Conservation (phyloP, 2,329 filamentous ascomycete genomes). For the Alternaria sp. region DNA sequence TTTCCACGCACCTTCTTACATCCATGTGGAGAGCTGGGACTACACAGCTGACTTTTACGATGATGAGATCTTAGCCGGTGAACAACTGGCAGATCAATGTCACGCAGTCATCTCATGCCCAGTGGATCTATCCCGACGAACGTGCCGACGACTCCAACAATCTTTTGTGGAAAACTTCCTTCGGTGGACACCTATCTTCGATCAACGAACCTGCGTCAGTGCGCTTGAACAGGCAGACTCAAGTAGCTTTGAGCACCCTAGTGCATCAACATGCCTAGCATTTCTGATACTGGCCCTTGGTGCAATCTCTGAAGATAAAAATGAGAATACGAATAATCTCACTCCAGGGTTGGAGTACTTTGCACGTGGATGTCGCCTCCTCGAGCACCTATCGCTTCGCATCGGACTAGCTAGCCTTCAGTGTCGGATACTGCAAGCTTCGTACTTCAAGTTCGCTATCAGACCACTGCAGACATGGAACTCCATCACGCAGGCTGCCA, state of each 20-base stretch:
- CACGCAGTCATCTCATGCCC: slow-evolving; percentile 19
- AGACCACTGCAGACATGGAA: slow-evolving; percentile 35
- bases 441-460: slow-evolving; percentile 35
- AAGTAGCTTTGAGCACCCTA: slow-evolving; percentile 12
- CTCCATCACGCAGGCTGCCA: slow-evolving; percentile 26
- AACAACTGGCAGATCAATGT: slow-evolving; percentile 31
- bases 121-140: slow-evolving; percentile 26
- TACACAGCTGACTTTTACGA: slow-evolving; percentile 38
- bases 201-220: slow-evolving; percentile 24
- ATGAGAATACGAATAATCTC: slow-evolving; percentile 16
- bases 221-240: slow-evolving; percentile 23
- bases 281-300: slow-evolving; percentile 32
- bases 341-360: slow-evolving; percentile 35
- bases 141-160: slow-evolving; percentile 30
- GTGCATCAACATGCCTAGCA: slow-evolving; percentile 27
- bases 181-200: slow-evolving; percentile 36
- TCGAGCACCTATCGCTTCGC: slow-evolving; percentile 27
- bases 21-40: slow-evolving; percentile 37
- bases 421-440: slow-evolving; percentile 35
- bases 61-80: slow-evolving; percentile 33
- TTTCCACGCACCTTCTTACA: slow-evolving; percentile 29
- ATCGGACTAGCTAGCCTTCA: slow-evolving; percentile 30
- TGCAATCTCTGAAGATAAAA: slow-evolving; percentile 29
- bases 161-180: slow-evolving; percentile 37
- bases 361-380: slow-evolving; percentile 26